phyloP scores from a whole-genome alignment of 805 yeast genomes.

The Hanseniaspora meyeri region DNA sequence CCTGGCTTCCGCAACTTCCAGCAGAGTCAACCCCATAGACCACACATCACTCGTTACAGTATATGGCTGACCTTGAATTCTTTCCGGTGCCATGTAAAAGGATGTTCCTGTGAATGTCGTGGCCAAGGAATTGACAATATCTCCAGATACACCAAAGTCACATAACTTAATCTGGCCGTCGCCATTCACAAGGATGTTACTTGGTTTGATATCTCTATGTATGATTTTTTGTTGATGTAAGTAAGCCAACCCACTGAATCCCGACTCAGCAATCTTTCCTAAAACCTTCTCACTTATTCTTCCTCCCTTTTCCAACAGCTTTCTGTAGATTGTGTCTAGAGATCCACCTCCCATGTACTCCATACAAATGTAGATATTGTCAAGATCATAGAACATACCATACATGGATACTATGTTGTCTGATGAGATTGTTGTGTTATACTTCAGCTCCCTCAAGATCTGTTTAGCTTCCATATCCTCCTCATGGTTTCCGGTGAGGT shows the following conservation, averaged over 20 bases:
- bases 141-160: conserved; percentile 97
- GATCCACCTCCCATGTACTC: conserved; percentile 93
- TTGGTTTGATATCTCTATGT: conserved; percentile 94
- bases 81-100: conserved; percentile 96
- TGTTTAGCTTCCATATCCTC: conserved; percentile 77
- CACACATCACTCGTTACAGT: conserved; percentile 93
- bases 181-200: conserved; percentile 66
- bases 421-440: conserved; percentile 63
- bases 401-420: conserved; percentile 82
- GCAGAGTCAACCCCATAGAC: conserved; percentile 83
- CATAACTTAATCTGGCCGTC: conserved; percentile 81
- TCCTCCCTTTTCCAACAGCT: conserved; percentile 61
- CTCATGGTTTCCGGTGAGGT: background rate
- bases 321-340: conserved; percentile 78
- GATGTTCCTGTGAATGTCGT: conserved; percentile 96
- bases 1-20: conserved; percentile 86
- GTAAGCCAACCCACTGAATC: conserved; percentile 72
- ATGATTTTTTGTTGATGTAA: conserved; percentile 78
- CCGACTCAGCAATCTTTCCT: conserved; percentile 81
- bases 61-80: conserved; percentile 90
- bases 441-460: conserved; percentile 79
- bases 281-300: conserved; percentile 85
- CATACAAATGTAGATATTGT: conserved; percentile 88
- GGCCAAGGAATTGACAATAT: conserved; percentile 86
- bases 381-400: conserved; percentile 75